A percentile compares a stretch with the other conserved stretches of the same genome.
phyloP scores from a whole-genome alignment of 75 land plant species.

The Cryptomeria japonica region DNA sequence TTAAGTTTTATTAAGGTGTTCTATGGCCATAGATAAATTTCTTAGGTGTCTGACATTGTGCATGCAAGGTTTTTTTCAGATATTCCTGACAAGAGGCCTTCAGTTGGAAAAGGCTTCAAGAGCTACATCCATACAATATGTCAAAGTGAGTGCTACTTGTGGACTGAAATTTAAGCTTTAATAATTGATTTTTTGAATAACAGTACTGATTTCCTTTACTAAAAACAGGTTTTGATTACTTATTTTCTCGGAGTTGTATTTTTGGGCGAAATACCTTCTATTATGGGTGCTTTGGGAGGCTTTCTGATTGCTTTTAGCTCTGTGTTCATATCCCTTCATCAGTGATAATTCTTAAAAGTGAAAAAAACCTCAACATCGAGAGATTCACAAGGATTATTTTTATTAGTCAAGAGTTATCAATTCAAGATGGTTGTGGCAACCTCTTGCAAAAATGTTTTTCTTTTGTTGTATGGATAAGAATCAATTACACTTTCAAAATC shows the following conservation, averaged over 20 bases:
- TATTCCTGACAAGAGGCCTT: conserved; percentile 40
- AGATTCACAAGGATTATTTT: not conserved
- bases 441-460: too few relatives aligned
- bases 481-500: too few relatives aligned
- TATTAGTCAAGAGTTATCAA: not conserved
- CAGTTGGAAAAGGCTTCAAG: conserved; percentile 39
- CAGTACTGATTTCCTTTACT: not conserved
- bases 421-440: too few relatives aligned
- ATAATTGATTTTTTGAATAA: not conserved
- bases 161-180: not conserved
- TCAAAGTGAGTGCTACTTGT: conserved; percentile 24
- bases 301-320: conserved; percentile 35
- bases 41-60: not conserved
- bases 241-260: conserved; percentile 31
- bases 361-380: not conserved
- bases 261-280: conserved; percentile 31
- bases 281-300: conserved; percentile 28
- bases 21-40: not conserved
- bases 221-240: conserved; percentile 32
- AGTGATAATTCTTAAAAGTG: not conserved
- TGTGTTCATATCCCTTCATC: conserved; percentile 4
- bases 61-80: conserved; percentile 19
- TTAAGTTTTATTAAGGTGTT: not conserved
- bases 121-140: conserved; percentile 40
- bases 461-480: not conserved